Evolutionary conservation across 106 monocot species (phyloP).

Genomic region (Gastrodia elata): DNA sequence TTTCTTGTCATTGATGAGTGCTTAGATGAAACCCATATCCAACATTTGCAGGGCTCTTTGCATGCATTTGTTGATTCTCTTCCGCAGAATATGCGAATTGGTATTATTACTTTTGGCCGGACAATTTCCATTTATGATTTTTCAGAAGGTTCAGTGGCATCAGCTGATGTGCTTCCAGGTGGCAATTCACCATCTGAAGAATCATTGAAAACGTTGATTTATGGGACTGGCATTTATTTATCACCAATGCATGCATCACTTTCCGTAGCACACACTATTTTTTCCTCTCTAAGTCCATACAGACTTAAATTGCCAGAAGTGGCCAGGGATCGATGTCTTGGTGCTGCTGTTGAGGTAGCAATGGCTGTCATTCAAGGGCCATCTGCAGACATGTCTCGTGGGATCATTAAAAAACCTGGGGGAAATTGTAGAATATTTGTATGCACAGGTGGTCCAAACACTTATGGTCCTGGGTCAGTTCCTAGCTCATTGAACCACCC

Average conservation of each 20-base stretch:
- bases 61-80: conserved; percentile 98
- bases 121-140: conserved; percentile 98
- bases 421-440: conserved; percentile 89
- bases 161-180: conserved; percentile 94
- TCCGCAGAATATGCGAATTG: conserved; percentile 59
- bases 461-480: conserved; percentile 90
- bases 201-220: conserved; percentile 77
- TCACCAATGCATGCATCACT: conserved; percentile 78
- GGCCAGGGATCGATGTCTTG: conserved; percentile 86
- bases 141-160: conserved; percentile 84
- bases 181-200: conserved; percentile 69
- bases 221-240: conserved; percentile 85
- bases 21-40: conserved; percentile 86
- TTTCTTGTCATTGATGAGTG: conserved; percentile 95
- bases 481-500: conserved; percentile 83
- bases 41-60: conserved; percentile 90
- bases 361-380: conserved; percentile 87
- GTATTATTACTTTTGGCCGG: conserved; percentile 87
- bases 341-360: conserved; percentile 88
- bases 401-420: conserved; percentile 73
- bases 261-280: conserved; percentile 79
- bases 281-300: conserved; percentile 86
- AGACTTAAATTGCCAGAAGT: conserved; percentile 62
- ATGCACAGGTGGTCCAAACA: conserved; percentile 81
- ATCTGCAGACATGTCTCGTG: conserved; percentile 64